Conservation (phyloP, 2,329 filamentous ascomycete genomes). For the Ambrosiella cleistominuta region DNA sequence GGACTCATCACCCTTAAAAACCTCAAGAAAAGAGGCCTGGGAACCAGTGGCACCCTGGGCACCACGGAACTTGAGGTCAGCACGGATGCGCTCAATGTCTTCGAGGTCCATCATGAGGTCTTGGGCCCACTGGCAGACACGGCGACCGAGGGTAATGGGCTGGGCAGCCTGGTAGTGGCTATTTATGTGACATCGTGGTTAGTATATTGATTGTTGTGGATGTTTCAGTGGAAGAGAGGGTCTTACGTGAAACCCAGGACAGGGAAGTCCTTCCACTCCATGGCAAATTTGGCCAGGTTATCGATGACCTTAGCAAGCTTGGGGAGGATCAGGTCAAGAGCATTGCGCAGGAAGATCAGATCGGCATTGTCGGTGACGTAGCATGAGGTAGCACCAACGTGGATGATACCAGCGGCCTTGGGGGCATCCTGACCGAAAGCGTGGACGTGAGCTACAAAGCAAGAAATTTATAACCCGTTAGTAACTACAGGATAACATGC, state of each 20-base stretch:
- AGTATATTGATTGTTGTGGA: background rate
- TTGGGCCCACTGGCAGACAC: constrained; percentile 57
- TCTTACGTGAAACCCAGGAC: constrained; percentile 13
- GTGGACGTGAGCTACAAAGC: constrained; percentile 38
- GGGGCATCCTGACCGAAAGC: constrained; percentile 58
- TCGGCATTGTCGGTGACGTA: constrained; percentile 61
- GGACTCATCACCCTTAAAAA: constrained; percentile 29
- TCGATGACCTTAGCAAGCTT: constrained; percentile 66
- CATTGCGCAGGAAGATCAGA: constrained; percentile 47
- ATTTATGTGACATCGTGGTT: constrained; percentile 19
- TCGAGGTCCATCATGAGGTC: constrained; percentile 41
- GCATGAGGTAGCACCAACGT: constrained; percentile 47
- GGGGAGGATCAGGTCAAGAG: constrained; percentile 54
- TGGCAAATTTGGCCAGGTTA: constrained; percentile 55
- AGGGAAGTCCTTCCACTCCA: constrained; percentile 44
- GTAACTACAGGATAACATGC: constrained; percentile 21
- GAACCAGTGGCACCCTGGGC: constrained; percentile 47
- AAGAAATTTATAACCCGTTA: constrained; percentile 20
- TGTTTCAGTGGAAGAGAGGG: background rate
- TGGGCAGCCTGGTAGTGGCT: constrained; percentile 54
- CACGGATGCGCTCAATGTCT: constrained; percentile 50
- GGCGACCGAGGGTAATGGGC: constrained; percentile 38
- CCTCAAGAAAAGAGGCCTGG: constrained; percentile 37
- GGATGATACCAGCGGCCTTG: constrained; percentile 67
- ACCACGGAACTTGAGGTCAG: constrained; percentile 58